phyloP scores from a whole-genome alignment of 2,329 filamentous ascomycete species.

The Pseudocercospora fijiensis region DNA sequence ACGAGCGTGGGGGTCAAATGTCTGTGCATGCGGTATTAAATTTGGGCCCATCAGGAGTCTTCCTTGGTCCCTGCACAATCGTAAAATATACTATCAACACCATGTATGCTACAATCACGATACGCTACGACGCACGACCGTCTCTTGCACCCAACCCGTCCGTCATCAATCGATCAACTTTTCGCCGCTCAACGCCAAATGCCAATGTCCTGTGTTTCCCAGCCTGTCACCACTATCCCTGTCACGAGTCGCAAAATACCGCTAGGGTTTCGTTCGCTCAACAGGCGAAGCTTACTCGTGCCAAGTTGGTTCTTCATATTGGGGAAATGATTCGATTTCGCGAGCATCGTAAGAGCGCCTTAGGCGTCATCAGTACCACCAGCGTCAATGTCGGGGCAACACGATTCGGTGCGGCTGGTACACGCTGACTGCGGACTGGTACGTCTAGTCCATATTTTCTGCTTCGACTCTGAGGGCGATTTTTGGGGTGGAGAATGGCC shows the following conservation, averaged over 20 bases:
- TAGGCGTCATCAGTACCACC: conserved; percentile 5
- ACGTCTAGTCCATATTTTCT: conserved; percentile 13
- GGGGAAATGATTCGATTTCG: not conserved
- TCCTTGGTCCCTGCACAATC: not conserved
- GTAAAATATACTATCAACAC: conserved; percentile 3
- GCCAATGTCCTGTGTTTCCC: conserved; percentile 6
- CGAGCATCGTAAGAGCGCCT: not conserved
- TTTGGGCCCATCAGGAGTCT: no score
- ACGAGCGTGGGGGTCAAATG: no score
- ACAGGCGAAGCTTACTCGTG: conserved; percentile 5
- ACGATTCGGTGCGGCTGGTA: conserved; percentile 11
- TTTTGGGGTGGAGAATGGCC: conserved; percentile 9
- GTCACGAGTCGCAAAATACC: conserved; percentile 15
- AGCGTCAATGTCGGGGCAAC: not conserved
- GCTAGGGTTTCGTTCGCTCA: conserved; percentile 8
- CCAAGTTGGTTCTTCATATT: not conserved
- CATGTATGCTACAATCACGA: not conserved
- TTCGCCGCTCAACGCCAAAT: conserved; percentile 6
- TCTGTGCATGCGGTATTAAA: no score
- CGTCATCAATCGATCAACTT: conserved; percentile 5
- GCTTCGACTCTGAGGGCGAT: not conserved
- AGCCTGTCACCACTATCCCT: conserved; percentile 3
- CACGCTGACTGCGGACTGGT: conserved; percentile 17
- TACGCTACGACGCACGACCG: conserved; percentile 1
- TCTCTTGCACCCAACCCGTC: not conserved